Percentiles rank a stretch among this genome's conserved stretches.
These are phyloP conservation scores for Talaromyces verruculosus DNA, from an alignment of 2,329 filamentous ascomycete species.

Conservation along the genomic window DNA sequence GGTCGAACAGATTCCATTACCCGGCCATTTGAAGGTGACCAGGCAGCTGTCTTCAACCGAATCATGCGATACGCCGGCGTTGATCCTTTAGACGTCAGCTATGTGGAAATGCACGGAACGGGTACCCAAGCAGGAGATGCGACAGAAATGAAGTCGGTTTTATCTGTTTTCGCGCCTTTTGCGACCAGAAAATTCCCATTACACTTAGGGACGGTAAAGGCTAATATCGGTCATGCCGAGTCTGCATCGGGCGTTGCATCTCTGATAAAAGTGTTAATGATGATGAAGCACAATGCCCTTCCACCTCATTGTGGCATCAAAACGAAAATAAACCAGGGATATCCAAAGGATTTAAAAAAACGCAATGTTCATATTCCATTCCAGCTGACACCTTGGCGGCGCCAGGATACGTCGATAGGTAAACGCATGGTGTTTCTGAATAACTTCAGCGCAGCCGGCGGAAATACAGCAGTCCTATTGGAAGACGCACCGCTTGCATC, in stretches of 20 bases:
- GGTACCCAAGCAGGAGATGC: slow-evolving; percentile 35
- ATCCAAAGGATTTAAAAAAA: background rate
- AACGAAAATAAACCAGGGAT: background rate
- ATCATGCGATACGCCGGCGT: slow-evolving; percentile 6
- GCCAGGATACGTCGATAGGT: too few relatives aligned
- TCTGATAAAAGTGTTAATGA: slow-evolving; percentile 7
- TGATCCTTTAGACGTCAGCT: slow-evolving; percentile 27
- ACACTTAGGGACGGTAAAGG: slow-evolving; percentile 32
- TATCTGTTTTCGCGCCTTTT: too few relatives aligned
- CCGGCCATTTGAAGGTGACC: too few relatives aligned
- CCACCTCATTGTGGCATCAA: slow-evolving; percentile 17
- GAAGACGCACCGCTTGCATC: background rate
- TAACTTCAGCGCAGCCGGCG: slow-evolving; percentile 68
- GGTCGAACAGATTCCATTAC: too few relatives aligned
- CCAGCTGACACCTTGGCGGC: background rate
- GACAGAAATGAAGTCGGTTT: slow-evolving; percentile 27
- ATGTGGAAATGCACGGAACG: slow-evolving; percentile 36
- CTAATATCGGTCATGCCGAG: slow-evolving; percentile 47
- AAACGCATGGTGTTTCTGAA: slow-evolving; percentile 49
- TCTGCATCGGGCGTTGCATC: slow-evolving; percentile 23
- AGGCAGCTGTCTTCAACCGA: background rate
- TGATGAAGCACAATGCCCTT: slow-evolving; percentile 6
- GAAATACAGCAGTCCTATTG: slow-evolving; percentile 47
- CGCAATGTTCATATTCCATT: background rate
- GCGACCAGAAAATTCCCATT: slow-evolving; percentile 21